phyloP scores from a whole-genome alignment of 768 basidiomycete species.

The Glaciozyma martinii region DNA sequence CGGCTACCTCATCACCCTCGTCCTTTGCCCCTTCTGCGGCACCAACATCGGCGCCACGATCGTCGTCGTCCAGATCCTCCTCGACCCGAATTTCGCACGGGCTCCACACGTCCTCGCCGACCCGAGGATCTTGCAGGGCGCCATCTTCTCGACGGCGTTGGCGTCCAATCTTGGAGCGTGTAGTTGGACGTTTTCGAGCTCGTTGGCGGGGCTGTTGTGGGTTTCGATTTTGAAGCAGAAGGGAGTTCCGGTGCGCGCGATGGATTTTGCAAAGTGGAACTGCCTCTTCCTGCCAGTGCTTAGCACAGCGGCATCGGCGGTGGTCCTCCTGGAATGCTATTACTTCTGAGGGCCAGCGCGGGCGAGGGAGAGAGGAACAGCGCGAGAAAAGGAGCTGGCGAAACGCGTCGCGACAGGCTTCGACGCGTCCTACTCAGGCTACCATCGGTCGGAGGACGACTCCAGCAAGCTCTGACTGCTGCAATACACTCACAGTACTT shows the following conservation, averaged over 20 bases:
- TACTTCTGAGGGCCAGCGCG: background rate
- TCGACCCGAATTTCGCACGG: conserved; percentile 30
- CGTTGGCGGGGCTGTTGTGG: conserved; percentile 84
- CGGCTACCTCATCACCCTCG: conserved; percentile 40
- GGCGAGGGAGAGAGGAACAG: conserved; percentile 8
- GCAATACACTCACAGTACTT: too few species aligned
- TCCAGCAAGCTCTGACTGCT: too few species aligned
- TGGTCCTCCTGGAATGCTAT: conserved; percentile 57
- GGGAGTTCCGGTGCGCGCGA: conserved; percentile 53
- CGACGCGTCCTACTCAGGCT: too few species aligned
- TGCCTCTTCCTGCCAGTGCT: conserved; percentile 55
- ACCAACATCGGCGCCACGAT: conserved; percentile 91
- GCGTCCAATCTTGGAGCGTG: conserved; percentile 87
- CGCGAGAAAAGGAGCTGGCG: too few species aligned
- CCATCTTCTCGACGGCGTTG: conserved; percentile 58
- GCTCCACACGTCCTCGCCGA: conserved; percentile 19
- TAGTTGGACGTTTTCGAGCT: conserved; percentile 77
- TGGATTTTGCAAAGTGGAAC: conserved; percentile 67
- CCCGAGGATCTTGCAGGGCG: conserved; percentile 43
- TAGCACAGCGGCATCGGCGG: conserved; percentile 56
- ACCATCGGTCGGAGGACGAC: too few species aligned
- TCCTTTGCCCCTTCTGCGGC: conserved; percentile 49
- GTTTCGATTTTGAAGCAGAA: conserved; percentile 62
- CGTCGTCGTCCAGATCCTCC: conserved; percentile 69
- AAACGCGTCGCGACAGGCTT: too few species aligned